Percentiles rank a stretch among this genome's conserved stretches.
Evolutionary conservation across 805 yeast genomes (phyloP).

Genomic region (Kuraishia hungarica): DNA sequence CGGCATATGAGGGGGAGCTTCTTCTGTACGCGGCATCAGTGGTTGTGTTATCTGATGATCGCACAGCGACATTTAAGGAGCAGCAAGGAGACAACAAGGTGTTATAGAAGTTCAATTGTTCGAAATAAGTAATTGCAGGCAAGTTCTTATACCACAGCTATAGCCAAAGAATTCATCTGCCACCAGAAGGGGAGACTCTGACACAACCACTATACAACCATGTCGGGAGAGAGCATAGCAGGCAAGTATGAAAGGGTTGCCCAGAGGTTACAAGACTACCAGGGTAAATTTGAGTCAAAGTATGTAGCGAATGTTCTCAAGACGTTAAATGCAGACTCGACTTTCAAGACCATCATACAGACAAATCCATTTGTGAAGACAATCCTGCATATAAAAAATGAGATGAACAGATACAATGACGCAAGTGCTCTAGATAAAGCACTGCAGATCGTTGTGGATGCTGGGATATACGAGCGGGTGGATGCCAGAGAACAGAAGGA

Average conservation of each 20-base stretch:
- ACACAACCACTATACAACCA: background rate
- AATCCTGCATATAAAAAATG: slow-evolving; percentile 6
- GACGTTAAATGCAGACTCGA: background rate
- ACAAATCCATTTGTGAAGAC: slow-evolving; percentile 5
- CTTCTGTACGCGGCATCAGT: background rate
- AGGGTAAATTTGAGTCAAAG: background rate
- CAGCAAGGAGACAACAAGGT: no score
- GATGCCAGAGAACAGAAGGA: slow-evolving; percentile 17
- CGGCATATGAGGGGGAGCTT: background rate
- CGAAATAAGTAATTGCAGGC: no score
- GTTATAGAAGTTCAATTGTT: no score
- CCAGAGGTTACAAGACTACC: background rate
- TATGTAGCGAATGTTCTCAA: background rate
- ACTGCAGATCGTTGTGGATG: slow-evolving; percentile 53
- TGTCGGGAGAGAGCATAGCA: slow-evolving; percentile 7
- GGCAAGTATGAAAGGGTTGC: slow-evolving; percentile 5
- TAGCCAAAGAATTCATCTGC: no score
- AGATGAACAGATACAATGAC: slow-evolving; percentile 31
- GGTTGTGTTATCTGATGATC: no score
- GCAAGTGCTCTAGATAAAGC: slow-evolving; percentile 42
- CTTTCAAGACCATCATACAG: slow-evolving; percentile 1
- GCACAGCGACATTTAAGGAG: no score
- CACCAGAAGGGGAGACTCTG: background rate
- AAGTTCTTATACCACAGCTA: no score
- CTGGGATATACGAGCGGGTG: slow-evolving; percentile 48